These are phyloP conservation scores for Tolypocladium paradoxum DNA, from an alignment of 2,329 filamentous ascomycete genomes.

Conservation along the genomic window DNA sequence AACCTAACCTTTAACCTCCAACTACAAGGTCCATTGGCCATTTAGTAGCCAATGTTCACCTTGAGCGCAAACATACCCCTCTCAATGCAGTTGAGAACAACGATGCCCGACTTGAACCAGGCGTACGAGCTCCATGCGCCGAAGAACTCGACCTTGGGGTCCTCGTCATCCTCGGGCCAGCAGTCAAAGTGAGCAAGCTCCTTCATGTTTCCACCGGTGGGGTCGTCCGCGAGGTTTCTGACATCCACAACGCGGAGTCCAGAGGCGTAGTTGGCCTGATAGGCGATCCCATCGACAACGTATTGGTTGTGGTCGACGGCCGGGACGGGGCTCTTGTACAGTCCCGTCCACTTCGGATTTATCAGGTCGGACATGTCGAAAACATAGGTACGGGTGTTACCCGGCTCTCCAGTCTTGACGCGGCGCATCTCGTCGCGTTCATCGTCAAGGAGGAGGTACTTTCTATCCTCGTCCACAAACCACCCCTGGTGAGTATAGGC, in stretches of 20 bases:
- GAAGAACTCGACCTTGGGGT: constrained; percentile 23
- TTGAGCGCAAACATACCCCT: constrained; percentile 33
- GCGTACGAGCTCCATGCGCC: constrained; percentile 36
- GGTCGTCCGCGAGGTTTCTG: constrained; percentile 18
- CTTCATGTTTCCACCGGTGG: constrained; percentile 25
- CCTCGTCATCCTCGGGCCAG: constrained; percentile 35
- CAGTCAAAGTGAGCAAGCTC: constrained; percentile 35
- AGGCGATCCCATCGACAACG: constrained; percentile 26
- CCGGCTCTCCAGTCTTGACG: too few relatives aligned
- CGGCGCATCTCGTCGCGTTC: constrained; percentile 38
- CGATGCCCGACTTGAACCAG: constrained; percentile 32
- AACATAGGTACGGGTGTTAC: constrained; percentile 36
- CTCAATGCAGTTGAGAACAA: constrained; percentile 38
- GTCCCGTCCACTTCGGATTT: constrained; percentile 25
- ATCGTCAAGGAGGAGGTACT: constrained; percentile 34
- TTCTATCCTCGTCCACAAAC: constrained; percentile 30
- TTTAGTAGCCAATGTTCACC: too few relatives aligned
- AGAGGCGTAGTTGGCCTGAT: constrained; percentile 35
- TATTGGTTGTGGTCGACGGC: constrained; percentile 38
- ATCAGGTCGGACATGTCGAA: constrained; percentile 30
- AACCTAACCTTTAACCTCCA: too few relatives aligned
- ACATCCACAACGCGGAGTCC: constrained; percentile 28
- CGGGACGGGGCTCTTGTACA: constrained; percentile 25
- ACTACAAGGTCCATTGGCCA: too few relatives aligned
- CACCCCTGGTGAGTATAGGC: constrained; percentile 49